Conservation (phyloP, 164 flowering plant genomes). For the Annona cherimola region DNA sequence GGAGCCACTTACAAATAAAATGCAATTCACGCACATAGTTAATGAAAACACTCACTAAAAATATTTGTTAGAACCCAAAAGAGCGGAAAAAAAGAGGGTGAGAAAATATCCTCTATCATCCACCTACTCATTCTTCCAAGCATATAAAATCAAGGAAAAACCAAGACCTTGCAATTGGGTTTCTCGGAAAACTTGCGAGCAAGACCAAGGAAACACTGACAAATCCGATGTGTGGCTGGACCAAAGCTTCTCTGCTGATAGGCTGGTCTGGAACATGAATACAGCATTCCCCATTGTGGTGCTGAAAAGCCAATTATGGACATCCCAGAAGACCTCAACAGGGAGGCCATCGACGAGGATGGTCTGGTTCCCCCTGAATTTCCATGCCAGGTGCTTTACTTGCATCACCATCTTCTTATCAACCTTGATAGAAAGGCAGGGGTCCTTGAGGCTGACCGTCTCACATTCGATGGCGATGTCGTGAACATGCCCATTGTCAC, state of each 20-base stretch:
- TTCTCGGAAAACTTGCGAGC: conserved; percentile 27
- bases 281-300: conserved; percentile 56
- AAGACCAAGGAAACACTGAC: conserved; percentile 21
- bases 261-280: conserved; percentile 72
- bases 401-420: conserved; percentile 35
- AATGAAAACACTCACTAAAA: conserved; percentile 34
- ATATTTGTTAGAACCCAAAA: conserved; percentile 32
- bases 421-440: conserved; percentile 27
- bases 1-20: conserved; percentile 15
- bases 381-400: conserved; percentile 40
- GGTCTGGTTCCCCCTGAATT: conserved; percentile 41
- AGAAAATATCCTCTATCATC: conserved; percentile 7
- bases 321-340: conserved; percentile 84
- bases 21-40: conserved; percentile 23
- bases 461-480: conserved; percentile 34
- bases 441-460: conserved; percentile 21
- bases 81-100: conserved; percentile 4
- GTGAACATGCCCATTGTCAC: conserved; percentile 32
- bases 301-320: conserved; percentile 78
- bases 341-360: conserved; percentile 46
- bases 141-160: conserved; percentile 41
- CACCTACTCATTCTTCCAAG: conserved; percentile 46
- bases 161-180: conserved; percentile 25
- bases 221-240: conserved; percentile 25
- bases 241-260: conserved; percentile 66